These are phyloP conservation scores for Termitomyces titanicus DNA, from an alignment of 768 basidiomycete species.

Conservation along the genomic window DNA sequence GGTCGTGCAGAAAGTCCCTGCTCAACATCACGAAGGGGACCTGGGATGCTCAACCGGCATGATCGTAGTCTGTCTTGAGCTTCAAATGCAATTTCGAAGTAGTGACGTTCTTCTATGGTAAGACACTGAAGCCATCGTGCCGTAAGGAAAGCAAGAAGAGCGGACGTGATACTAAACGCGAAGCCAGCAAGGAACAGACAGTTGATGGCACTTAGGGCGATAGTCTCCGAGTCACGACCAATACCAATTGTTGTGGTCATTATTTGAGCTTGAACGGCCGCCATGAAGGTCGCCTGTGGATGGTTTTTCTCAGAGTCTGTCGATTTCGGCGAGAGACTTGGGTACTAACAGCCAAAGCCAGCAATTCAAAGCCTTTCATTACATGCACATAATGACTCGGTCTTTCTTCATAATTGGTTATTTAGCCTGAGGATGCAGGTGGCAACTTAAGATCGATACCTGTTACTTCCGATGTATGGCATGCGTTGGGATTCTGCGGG, in stretches of 20 bases:
- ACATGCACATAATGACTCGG: not conserved
- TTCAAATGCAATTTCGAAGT: not conserved
- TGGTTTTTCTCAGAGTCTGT: not conserved
- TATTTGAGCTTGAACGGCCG: not conserved
- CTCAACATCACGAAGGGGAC: not conserved
- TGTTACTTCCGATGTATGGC: not conserved
- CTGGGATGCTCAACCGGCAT: too few species aligned
- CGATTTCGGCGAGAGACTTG: not conserved
- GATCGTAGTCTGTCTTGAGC: not conserved
- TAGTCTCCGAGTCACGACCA: not conserved
- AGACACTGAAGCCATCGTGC: not conserved
- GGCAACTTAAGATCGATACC: not conserved
- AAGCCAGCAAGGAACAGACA: not conserved
- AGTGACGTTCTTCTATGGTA: not conserved
- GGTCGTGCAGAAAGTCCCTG: not conserved
- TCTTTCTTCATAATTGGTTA: not conserved
- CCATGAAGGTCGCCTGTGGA: not conserved
- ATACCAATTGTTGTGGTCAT: not conserved
- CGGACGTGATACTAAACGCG: not conserved
- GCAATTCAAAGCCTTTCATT: not conserved
- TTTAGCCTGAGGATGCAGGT: not conserved
- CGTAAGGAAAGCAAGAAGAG: not conserved
- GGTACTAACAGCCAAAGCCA: not conserved
- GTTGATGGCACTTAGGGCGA: not conserved
- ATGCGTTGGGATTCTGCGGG: not conserved